Evolutionary conservation across 2,329 filamentous ascomycete genomes (phyloP), one percentile per base, ranked within the genome.

Genomic region (Ascochyta fabae): DNA sequence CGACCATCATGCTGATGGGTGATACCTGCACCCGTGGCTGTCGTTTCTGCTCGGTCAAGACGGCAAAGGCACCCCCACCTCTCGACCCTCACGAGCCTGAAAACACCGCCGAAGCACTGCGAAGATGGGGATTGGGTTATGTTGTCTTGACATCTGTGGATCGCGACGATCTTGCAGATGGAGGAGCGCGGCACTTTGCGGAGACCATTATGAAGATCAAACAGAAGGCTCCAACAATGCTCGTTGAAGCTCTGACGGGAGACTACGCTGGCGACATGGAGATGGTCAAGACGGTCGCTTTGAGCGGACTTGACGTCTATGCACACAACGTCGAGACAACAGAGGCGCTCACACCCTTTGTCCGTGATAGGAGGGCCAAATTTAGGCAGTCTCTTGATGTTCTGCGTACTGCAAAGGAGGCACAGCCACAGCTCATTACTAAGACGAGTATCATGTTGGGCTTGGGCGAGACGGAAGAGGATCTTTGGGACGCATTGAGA

Each of bases 1-100:
- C 95, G 2, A 99, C 95, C 10, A 98, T 99, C 77, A 99, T 99
- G 95, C 81, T 99, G 43, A 98, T 98, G 93, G 95, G 95, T 62
- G 95, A 99, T 76, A 98, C 94, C 8, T 99, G 95, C 78, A 99
- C 95, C 16, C 86, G 95, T 57, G 95, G 94, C 16, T 99, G 95
- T 78, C 87, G 95, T 48, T 99, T 99, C 82, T 99, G 95, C 83
- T 92, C 89, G 63, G 95, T 99, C 48, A 98, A 98, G 83, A 99
- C 95, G 3, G 88, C 81, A 55, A 87, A 90, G 39, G 79, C 81
- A 1, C 87, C 87, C 0, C 88, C 92, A 12, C 91, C 95, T 10
- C 84, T 99, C 45, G 95, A 99, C 74, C 90, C 91, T 2, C 94
- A 98, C 77, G 95, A 99, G 79, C 95, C 95, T 1, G 95, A 99